Evolutionary conservation across 345 rosid genomes (phyloP).

Genomic region (Corchorus capsularis): DNA sequence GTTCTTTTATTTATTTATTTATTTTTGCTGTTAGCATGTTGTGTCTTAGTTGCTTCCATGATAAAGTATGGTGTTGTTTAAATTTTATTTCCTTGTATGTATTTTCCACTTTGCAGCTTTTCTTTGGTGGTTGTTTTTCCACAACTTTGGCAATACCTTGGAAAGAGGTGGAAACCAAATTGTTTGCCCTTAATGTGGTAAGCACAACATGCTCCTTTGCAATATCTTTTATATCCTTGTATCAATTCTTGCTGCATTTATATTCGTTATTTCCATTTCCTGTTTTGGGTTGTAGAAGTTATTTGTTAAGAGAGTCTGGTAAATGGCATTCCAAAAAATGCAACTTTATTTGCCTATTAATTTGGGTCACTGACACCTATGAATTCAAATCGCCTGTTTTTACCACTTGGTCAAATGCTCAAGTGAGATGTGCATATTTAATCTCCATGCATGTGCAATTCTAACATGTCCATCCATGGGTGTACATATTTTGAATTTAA

Average conservation of each 20-base stretch:
- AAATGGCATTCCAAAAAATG: background rate
- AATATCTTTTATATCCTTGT: background rate
- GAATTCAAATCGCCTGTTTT: background rate
- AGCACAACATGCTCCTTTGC: constrained; percentile 20
- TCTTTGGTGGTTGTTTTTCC: constrained; percentile 65
- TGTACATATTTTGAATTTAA: constrained; percentile 2
- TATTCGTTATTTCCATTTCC: constrained; percentile 7
- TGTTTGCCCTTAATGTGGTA: constrained; percentile 87
- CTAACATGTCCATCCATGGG: background rate
- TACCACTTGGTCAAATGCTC: background rate
- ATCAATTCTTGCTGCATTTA: constrained; percentile 1
- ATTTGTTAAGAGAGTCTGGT: background rate
- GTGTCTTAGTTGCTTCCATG: background rate
- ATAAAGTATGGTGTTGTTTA: constrained; percentile 11
- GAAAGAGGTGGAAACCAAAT: constrained; percentile 82
- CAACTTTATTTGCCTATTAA: background rate
- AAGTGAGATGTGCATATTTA: background rate
- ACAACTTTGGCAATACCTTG: constrained; percentile 60
- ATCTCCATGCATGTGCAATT: background rate
- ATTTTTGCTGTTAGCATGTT: background rate
- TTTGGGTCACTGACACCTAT: background rate
- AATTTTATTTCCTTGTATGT: background rate
- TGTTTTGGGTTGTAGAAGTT: background rate
- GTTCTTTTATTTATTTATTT: too few relatives aligned
- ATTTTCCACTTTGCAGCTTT: constrained; percentile 47